Base-by-base conservation (phyloP, 768 basidiomycete species). In the Chalciporus chontae region DNA sequence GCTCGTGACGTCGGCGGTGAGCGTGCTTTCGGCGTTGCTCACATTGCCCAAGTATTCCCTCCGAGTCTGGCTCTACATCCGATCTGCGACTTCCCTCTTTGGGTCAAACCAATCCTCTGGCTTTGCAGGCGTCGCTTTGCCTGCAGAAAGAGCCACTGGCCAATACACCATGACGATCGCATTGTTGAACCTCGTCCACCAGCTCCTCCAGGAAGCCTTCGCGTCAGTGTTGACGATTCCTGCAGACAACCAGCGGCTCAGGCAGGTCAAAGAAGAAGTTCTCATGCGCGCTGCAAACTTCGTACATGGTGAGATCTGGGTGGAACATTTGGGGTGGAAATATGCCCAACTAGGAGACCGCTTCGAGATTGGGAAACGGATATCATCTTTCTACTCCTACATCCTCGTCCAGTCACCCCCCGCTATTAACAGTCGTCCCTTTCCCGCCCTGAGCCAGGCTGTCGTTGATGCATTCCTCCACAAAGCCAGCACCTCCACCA, bases 241-340 rank as follows among this genome's bases (percentile, higher is more conserved):
- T 0, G 76, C 81, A 0, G 77, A 82, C 40, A 83, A 82, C 42
- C 66, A 77, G 6, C 80, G 79, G 27, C 74, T 86, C 29, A 82
- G 78, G 44, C 83, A 83, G 58, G 71, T 93, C 47, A 93, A 93
- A 62, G 87, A 90, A 58, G 89, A 91, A 50, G 91, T 94, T 5
- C 74, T 94, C 19, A 69, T 88, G 42, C 82, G 89, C 29, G 91
- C 89, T 0, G 75, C 83, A 11, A 75, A 76, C 5, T 91, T 94
- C 54, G 78, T 94, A 8, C 90, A 93, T 59, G 79, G 81, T 8
- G 89, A 94, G 63, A 83, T 95, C 17, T 97, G 94, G 94, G 79
- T 86, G 1, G 85, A 87, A 57, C 87, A 91, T 65, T 64, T 83
- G 34, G 80, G 83, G 3, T 97, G 94, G 94, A 88, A 89, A 64